Percentiles rank a stretch among this genome's conserved stretches.
phyloP scores from a whole-genome alignment of 257 asterid genomes.

The Paulownia fortunei region DNA sequence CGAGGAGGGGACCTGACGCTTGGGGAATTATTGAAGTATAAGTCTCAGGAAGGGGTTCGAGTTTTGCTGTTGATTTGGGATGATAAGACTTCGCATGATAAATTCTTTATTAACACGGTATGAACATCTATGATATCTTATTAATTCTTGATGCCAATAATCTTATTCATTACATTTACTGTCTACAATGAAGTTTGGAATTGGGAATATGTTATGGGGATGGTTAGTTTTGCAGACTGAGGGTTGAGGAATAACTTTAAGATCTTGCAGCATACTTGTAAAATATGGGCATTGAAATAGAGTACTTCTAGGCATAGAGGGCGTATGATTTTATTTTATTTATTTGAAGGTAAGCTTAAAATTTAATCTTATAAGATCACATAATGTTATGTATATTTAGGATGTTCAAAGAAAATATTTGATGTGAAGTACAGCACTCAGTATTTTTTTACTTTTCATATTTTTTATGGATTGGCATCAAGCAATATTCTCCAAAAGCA shows the following conservation, averaged over 20 bases:
- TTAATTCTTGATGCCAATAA: neutral
- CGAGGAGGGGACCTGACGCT: constrained; percentile 87
- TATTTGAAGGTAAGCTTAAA: neutral
- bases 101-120: constrained; percentile 73
- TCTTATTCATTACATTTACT: neutral
- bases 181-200: constrained; percentile 4
- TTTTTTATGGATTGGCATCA: constrained; percentile 14
- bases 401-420: neutral
- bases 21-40: constrained; percentile 89
- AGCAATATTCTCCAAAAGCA: neutral
- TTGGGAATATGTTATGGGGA: neutral
- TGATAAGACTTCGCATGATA: constrained; percentile 88
- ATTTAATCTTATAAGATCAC: neutral
- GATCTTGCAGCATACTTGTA: neutral
- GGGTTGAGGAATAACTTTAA: constrained; percentile 9
- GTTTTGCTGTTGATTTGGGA: constrained; percentile 93
- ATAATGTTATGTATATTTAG: neutral
- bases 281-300: neutral
- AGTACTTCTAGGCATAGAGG: too few species aligned
- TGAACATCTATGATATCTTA: neutral
- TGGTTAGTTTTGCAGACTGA: neutral
- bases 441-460: neutral
- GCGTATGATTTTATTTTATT: neutral
- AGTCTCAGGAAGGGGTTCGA: constrained; percentile 94
- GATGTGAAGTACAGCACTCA: neutral